Evolutionary conservation across 2,329 filamentous ascomycete species (phyloP).

Genomic region (Curvularia hawaiiensis): DNA sequence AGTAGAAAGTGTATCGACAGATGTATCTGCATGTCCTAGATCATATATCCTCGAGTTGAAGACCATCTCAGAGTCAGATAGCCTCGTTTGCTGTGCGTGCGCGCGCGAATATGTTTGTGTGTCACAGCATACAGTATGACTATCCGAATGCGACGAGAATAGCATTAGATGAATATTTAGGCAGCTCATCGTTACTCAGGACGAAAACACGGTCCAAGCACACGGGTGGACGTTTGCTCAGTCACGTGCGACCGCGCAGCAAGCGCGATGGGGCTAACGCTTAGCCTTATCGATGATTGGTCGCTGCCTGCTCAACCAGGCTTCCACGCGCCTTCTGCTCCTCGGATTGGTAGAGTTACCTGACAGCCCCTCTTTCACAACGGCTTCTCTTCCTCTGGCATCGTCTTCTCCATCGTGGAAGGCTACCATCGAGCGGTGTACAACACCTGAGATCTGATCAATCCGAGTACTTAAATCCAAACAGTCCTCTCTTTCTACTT

Average conservation of each 20-base stretch:
- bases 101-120: too few species aligned
- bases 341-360: slow-evolving; percentile 4
- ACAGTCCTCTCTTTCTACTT: neutral
- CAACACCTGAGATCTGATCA: neutral
- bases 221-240: neutral
- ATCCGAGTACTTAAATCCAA: neutral
- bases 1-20: too few species aligned
- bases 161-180: neutral
- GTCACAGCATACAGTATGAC: too few species aligned
- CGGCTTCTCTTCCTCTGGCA: slow-evolving; percentile 28
- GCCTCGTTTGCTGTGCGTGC: too few species aligned
- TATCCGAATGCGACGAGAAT: neutral
- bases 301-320: slow-evolving; percentile 9
- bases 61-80: too few species aligned
- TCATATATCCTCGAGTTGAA: too few species aligned
- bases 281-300: neutral
- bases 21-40: too few species aligned
- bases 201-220: neutral
- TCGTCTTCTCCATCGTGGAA: neutral
- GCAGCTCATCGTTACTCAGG: too few species aligned
- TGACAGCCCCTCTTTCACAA: slow-evolving; percentile 18
- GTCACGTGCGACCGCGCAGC: slow-evolving; percentile 8
- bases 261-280: neutral
- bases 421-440: neutral
- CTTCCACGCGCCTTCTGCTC: slow-evolving; percentile 3